These are phyloP conservation scores for Aphanomyces cochlioides DNA, from an alignment of 352 stramenopile genomes.

Conservation along the genomic window DNA sequence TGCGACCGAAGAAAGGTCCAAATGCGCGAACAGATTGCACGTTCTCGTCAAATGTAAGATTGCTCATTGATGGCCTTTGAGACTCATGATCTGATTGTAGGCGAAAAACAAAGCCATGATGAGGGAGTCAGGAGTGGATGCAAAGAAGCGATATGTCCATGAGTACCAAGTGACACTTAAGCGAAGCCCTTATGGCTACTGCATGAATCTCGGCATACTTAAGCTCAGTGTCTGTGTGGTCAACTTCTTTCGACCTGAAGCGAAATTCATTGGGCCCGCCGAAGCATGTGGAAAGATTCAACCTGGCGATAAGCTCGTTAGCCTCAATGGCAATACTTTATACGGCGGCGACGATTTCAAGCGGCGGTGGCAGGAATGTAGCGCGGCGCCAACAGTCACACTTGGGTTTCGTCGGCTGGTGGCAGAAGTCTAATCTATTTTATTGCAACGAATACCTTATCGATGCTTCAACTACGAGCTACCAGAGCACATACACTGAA, in stretches of 20 bases:
- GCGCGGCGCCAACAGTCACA: background rate
- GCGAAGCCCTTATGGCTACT: background rate
- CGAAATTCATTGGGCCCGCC: background rate
- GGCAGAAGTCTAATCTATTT: constrained; percentile 10
- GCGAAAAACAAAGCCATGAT: background rate
- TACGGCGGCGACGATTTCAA: constrained; percentile 18
- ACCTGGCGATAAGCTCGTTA: constrained; percentile 10
- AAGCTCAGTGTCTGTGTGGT: constrained; percentile 8
- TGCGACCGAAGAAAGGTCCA: too few species aligned
- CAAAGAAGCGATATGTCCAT: background rate
- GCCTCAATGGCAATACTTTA: background rate
- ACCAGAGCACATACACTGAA: too few species aligned
- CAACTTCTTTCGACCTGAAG: background rate
- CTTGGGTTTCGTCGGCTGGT: constrained; percentile 10
- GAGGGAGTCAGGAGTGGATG: constrained; percentile 2
- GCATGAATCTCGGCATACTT: constrained; percentile 8
- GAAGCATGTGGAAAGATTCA: background rate
- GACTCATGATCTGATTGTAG: background rate
- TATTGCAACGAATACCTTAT: background rate
- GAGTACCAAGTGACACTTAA: constrained; percentile 1
- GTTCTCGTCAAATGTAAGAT: background rate
- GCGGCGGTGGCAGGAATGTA: background rate
- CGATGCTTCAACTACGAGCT: background rate
- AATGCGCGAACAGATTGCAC: constrained; percentile 14
- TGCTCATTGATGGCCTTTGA: too few species aligned